Evolutionary conservation across 768 basidiomycete genomes (phyloP).

Genomic region (Hericium erinaceus): DNA sequence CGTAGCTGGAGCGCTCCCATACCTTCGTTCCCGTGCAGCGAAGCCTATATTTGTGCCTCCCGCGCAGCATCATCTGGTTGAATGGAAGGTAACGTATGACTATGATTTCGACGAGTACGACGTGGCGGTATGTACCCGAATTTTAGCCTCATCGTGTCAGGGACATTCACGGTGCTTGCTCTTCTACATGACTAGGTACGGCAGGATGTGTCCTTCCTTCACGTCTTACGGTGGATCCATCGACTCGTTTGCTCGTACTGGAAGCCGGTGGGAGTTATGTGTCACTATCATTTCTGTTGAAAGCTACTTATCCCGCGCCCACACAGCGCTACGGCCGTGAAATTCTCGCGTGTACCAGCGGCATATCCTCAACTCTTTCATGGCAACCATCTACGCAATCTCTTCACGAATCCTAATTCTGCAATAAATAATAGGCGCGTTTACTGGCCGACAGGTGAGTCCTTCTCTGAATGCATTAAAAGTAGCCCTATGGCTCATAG

Average conservation of each 20-base stretch:
- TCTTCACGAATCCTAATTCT: slow-evolving; percentile 49
- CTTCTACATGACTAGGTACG: slow-evolving; percentile 31
- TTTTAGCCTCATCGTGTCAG: not conserved
- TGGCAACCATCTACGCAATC: slow-evolving; percentile 38
- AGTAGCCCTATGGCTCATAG: not conserved
- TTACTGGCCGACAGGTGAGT: slow-evolving; percentile 60
- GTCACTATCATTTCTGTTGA: not conserved
- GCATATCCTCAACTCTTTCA: slow-evolving; percentile 28
- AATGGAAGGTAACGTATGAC: not conserved
- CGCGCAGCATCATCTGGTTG: not conserved
- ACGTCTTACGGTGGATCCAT: slow-evolving; percentile 46
- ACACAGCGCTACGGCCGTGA: slow-evolving; percentile 5
- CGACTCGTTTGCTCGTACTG: slow-evolving; percentile 42
- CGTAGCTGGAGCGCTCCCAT: not conserved
- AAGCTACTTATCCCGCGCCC: not conserved
- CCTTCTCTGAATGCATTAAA: not conserved
- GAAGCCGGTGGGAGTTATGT: slow-evolving; percentile 54
- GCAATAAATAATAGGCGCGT: slow-evolving; percentile 36
- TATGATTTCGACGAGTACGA: slow-evolving; percentile 22
- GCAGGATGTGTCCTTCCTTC: slow-evolving; percentile 55
- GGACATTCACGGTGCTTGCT: not conserved
- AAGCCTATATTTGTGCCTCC: not conserved
- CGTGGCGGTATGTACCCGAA: slow-evolving; percentile 23
- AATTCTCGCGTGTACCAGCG: slow-evolving; percentile 9
- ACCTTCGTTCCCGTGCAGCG: not conserved